These are phyloP conservation scores for Cenchrus fungigraminus DNA, from an alignment of 176 grass and related monocot genomes.

Conservation along the genomic window DNA sequence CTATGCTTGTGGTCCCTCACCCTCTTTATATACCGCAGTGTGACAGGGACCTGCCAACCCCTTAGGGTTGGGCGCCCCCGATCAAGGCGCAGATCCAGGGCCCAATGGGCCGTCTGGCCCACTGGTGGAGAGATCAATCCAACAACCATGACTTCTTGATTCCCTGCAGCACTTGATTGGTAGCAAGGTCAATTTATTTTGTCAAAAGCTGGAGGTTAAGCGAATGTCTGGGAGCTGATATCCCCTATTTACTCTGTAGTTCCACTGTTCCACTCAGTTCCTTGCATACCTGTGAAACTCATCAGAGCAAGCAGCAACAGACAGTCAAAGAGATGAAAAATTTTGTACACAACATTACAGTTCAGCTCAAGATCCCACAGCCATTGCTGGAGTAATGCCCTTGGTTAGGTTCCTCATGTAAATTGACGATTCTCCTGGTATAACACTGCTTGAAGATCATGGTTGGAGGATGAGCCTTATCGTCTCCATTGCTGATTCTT, in stretches of 20 bases:
- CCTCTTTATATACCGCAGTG: no score
- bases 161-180: not conserved
- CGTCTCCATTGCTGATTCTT: not conserved
- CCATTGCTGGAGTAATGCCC: not conserved
- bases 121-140: no score
- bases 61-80: no score
- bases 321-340: not conserved
- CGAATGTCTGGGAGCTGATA: not conserved
- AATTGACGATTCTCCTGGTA: not conserved
- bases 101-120: no score
- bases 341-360: not conserved
- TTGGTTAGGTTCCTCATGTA: not conserved
- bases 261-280: no score
- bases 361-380: not conserved
- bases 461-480: not conserved
- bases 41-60: no score
- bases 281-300: not conserved
- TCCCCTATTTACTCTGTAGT: no score
- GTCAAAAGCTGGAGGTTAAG: not conserved
- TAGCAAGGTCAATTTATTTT: not conserved
- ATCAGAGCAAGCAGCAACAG: not conserved
- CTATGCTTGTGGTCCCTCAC: no score
- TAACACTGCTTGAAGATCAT: not conserved
- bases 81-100: no score
- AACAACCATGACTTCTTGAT: not conserved